A percentile compares a stretch with the other conserved stretches of the same genome.
Evolutionary conservation across 768 basidiomycete species (phyloP).

Genomic region (Jaapia argillacea): DNA sequence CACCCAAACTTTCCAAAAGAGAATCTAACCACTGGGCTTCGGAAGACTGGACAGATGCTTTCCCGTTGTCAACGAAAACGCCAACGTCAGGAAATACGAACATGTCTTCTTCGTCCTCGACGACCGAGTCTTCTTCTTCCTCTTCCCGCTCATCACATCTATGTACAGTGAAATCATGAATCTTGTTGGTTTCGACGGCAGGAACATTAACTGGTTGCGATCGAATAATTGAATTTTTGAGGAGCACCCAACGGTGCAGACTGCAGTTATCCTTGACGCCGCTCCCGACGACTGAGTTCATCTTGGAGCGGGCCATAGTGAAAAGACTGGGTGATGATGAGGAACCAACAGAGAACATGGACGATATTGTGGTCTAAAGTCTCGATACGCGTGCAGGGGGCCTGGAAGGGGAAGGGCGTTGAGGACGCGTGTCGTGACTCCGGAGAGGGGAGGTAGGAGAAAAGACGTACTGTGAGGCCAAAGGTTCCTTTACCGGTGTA

Average conservation of each 20-base stretch:
- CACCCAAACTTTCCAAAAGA: conserved; percentile 61
- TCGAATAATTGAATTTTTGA: conserved; percentile 73
- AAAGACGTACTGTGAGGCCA: background rate
- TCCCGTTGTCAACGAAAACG: conserved; percentile 31
- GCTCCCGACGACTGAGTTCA: conserved; percentile 49
- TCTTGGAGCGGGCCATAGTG: conserved; percentile 62
- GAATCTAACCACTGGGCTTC: conserved; percentile 82
- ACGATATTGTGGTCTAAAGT: conserved; percentile 31
- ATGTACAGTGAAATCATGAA: conserved; percentile 25
- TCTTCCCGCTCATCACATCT: conserved; percentile 32
- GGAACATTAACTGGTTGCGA: conserved; percentile 34
- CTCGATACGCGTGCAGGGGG: conserved; percentile 11
- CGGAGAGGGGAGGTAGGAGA: background rate
- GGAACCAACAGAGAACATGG: conserved; percentile 12
- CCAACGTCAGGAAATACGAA: conserved; percentile 79
- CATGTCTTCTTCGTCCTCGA: conserved; percentile 40
- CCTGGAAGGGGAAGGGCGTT: conserved; percentile 8
- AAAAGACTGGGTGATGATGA: conserved; percentile 37
- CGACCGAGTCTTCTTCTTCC: conserved; percentile 35
- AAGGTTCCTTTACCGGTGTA: conserved; percentile 43
- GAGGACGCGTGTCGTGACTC: conserved; percentile 2
- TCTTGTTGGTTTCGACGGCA: conserved; percentile 13
- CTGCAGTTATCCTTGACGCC: conserved; percentile 53
- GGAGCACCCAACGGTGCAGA: conserved; percentile 80
- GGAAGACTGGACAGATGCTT: conserved; percentile 32